These are phyloP conservation scores for Ichthyophthirius multifiliis DNA, from an alignment of 169 alveolate species.

Conservation along the genomic window DNA sequence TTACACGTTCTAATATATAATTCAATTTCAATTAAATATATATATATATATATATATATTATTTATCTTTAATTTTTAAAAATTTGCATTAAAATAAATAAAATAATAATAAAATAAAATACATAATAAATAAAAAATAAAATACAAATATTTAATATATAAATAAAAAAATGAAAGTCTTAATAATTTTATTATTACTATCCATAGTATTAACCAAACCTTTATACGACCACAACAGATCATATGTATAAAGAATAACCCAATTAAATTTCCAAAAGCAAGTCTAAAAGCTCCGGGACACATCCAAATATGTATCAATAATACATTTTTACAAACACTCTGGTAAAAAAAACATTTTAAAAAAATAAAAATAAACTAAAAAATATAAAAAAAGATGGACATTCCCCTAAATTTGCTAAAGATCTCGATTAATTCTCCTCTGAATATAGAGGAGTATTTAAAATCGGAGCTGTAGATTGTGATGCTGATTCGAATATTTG, in stretches of 20 bases:
- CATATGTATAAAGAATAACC: conserved; percentile 23
- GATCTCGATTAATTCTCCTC: conserved; percentile 74
- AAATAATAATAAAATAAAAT: too few species aligned
- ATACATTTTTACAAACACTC: conserved; percentile 70
- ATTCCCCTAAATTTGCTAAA: conserved; percentile 45
- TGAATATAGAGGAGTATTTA: conserved; percentile 83
- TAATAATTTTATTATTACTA: too few species aligned
- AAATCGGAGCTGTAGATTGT: conserved; percentile 83
- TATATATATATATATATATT: too few species aligned
- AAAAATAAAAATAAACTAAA: neutral
- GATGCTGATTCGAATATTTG: conserved; percentile 63
- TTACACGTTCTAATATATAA: too few species aligned
- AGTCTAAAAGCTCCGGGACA: conserved; percentile 23
- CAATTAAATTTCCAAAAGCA: conserved; percentile 15
- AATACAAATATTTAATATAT: too few species aligned
- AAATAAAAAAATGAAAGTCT: too few species aligned
- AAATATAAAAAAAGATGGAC: conserved; percentile 45
- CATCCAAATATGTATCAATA: conserved; percentile 52
- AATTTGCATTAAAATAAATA: too few species aligned
- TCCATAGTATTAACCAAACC: too few species aligned
- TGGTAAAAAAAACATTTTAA: conserved; percentile 33
- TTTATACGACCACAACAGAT: conserved; percentile 24
- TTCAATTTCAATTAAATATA: too few species aligned
- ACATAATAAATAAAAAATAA: too few species aligned
- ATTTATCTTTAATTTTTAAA: too few species aligned